Base-by-base conservation (phyloP, 768 basidiomycete species). In the Naganishia vaughanmartiniae region DNA sequence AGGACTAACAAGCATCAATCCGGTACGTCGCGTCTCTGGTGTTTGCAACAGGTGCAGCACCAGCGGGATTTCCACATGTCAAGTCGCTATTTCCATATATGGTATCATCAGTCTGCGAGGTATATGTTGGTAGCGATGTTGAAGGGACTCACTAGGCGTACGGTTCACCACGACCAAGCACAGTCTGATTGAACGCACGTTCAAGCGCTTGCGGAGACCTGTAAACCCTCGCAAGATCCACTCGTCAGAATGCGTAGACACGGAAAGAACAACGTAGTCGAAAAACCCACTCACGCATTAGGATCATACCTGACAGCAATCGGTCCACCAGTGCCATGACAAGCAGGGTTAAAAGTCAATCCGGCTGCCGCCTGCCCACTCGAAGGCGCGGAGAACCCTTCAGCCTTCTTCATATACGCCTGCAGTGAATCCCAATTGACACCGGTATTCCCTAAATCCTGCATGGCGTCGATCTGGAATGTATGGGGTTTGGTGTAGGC, bases 401-500 rank as follows among this genome's bases (percentile, higher is more conserved):
- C 78, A 15, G 75, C 74, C 21, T 69, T 42, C 5, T 56, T 70
- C 77, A 78, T 78, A 72, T 77, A 66, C 48, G 48, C 48, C 60
- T 78, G 55, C 36, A 78, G 57, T 33, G 70, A 69, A 17, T 69
- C 45, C 77, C 77, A 78, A 54, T 78, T 75, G 2, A 78, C 65
- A 12, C 77, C 77, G 1, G 68, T n/a, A 56, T 78, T 78, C 7
- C 77, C 77, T 0, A 78, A 56, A 28, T 67, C 21, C 45, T 73
- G 73, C 70, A 78, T 28, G 2, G 77, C 75, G 54, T 78, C 77
- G 31, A 77, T 71, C 65, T 76, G 75, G 73, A 75, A 77, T 14
- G 54, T 33, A 48, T 78, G 74, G 11, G 76, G 75, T 60, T 76
- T 76, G 26, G 72, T 76, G 72, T 74, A 76, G 0, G 80, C 80